Evolutionary conservation across 2,329 filamentous ascomycete species (phyloP).

Genomic region (Macroventuria anomochaeta): DNA sequence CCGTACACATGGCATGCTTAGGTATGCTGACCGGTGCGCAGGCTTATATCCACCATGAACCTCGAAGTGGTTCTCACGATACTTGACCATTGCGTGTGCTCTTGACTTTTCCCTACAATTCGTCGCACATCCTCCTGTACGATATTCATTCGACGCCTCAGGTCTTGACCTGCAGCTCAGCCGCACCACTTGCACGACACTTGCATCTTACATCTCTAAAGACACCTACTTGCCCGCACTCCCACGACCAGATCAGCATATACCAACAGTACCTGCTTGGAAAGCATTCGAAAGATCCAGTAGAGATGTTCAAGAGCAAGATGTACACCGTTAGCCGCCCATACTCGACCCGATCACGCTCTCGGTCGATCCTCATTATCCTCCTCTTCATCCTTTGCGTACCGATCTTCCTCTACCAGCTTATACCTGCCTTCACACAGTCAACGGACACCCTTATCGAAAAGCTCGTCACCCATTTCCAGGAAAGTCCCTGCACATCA

Average conservation of each 20-base stretch:
- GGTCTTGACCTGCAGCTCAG: constrained; percentile 6
- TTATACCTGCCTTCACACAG: constrained; percentile 23
- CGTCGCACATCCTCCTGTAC: background rate
- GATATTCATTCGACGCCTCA: background rate
- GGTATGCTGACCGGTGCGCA: constrained; percentile 4
- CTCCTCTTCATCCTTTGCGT: constrained; percentile 26
- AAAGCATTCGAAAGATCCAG: background rate
- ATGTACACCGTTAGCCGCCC: background rate
- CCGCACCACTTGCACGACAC: constrained; percentile 18
- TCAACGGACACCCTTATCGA: constrained; percentile 12
- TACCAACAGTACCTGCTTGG: background rate
- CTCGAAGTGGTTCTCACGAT: constrained; percentile 4
- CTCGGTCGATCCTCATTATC: constrained; percentile 13
- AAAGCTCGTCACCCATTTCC: constrained; percentile 4
- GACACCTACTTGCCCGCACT: background rate
- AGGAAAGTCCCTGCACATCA: constrained; percentile 28
- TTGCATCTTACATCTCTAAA: constrained; percentile 3
- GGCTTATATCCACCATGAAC: constrained; percentile 11
- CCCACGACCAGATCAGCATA: background rate
- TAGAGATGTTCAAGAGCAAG: background rate
- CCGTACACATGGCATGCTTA: constrained; percentile 22
- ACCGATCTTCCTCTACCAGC: constrained; percentile 28
- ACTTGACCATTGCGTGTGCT: background rate
- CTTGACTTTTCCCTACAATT: background rate
- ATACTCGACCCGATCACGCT: background rate